A percentile compares a stretch with the other conserved stretches of the same genome.
Conservation (phyloP, 1,284 basidiomycete species). For the Rhodotorula sp. region DNA sequence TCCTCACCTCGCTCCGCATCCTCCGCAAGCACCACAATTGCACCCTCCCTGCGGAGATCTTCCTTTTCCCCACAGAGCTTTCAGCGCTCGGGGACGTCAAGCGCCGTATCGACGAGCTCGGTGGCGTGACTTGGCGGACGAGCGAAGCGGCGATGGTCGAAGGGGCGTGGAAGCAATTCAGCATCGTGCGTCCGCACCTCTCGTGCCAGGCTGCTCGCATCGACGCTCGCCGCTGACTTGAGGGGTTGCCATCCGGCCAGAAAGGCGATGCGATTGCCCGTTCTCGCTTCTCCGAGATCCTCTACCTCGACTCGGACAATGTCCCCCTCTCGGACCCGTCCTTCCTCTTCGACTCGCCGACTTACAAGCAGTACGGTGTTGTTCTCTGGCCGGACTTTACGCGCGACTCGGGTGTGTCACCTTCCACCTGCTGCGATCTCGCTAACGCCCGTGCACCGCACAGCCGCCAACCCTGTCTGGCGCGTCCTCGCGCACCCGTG, state of each 20-base stretch:
- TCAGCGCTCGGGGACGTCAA: background rate
- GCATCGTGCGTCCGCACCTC: constrained; percentile 43
- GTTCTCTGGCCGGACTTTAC: constrained; percentile 58
- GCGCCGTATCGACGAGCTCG: constrained; percentile 13
- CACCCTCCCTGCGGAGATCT: constrained; percentile 18
- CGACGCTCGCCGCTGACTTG: no score
- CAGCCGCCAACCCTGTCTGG: constrained; percentile 57
- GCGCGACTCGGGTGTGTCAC: constrained; percentile 54
- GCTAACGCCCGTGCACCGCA: background rate
- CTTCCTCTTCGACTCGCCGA: constrained; percentile 52
- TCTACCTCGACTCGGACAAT: constrained; percentile 56
- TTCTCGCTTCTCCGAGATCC: constrained; percentile 54
- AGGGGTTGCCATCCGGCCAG: background rate
- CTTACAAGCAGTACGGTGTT: constrained; percentile 51
- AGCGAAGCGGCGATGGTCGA: constrained; percentile 1
- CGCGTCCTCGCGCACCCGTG: constrained; percentile 55
- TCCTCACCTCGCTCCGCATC: constrained; percentile 16
- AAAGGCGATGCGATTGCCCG: constrained; percentile 56
- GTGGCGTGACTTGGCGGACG: constrained; percentile 22
- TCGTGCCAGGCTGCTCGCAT: no score
- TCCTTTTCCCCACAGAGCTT: constrained; percentile 14
- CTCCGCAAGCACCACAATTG: constrained; percentile 11
- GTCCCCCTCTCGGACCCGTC: constrained; percentile 53
- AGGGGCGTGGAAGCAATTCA: constrained; percentile 53
- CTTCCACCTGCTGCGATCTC: background rate